Conservation (phyloP, 73 alveolate species). For the Paramecium caudatum region DNA sequence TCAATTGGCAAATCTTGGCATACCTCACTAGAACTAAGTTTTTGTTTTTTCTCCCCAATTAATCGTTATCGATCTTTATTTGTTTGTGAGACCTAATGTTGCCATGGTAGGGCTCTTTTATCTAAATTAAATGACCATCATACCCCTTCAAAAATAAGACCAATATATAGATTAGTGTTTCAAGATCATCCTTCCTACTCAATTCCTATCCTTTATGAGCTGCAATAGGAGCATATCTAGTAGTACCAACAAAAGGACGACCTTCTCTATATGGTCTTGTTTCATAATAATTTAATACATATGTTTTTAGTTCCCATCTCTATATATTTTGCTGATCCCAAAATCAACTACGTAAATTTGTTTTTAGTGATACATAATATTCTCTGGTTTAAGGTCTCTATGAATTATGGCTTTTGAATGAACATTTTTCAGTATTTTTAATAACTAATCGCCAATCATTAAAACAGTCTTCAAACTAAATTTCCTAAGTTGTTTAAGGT, state of each 20-base stretch:
- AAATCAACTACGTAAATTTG: constrained; percentile 89
- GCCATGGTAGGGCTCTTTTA: constrained; percentile 91
- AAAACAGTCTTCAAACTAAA: constrained; percentile 68
- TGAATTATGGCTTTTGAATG: constrained; percentile 6
- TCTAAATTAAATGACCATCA: neutral
- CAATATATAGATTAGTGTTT: constrained; percentile 85
- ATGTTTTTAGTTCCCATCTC: constrained; percentile 62
- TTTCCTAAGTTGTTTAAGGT: constrained; percentile 55
- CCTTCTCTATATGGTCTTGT: constrained; percentile 46
- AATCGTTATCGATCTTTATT: constrained; percentile 91
- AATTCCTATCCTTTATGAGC: constrained; percentile 92
- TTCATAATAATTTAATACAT: neutral
- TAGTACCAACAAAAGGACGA: constrained; percentile 82
- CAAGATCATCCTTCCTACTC: constrained; percentile 88
- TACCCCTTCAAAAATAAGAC: constrained; percentile 79
- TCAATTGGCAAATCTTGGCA: constrained; percentile 79
- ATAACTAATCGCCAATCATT: constrained; percentile 49
- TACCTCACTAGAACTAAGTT: constrained; percentile 87
- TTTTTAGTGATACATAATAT: neutral
- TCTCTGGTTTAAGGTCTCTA: constrained; percentile 42
- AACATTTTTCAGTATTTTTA: constrained; percentile 42
- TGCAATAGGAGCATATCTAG: constrained; percentile 84
- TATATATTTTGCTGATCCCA: constrained; percentile 93
- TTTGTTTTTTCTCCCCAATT: constrained; percentile 87
- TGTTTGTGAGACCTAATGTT: constrained; percentile 88